Evolutionary conservation across 2,329 filamentous ascomycete genomes (phyloP).

Genomic region (Sclerotiophoma versabilis): DNA sequence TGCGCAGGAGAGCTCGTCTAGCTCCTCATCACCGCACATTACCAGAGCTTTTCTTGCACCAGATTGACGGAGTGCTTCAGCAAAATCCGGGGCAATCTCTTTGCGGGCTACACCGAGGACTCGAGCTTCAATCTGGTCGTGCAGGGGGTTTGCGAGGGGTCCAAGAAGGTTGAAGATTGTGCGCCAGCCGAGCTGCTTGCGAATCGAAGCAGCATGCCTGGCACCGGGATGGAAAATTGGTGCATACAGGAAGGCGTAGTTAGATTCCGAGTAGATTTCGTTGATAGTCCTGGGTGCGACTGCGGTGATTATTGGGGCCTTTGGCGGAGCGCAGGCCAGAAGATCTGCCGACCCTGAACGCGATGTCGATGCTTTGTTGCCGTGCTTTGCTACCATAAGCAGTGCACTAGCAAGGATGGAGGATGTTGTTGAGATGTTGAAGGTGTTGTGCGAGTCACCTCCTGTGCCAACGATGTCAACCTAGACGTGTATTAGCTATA

Average conservation of each 20-base stretch:
- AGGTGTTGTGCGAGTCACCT: slow-evolving; percentile 95
- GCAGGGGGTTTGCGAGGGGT: slow-evolving; percentile 88
- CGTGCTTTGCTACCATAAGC: slow-evolving; percentile 90
- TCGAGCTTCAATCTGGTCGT: slow-evolving; percentile 79
- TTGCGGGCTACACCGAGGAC: slow-evolving; percentile 91
- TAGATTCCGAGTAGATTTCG: slow-evolving; percentile 77
- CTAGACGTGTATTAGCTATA: slow-evolving; percentile 43
- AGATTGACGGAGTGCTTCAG: slow-evolving; percentile 78
- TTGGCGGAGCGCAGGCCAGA: slow-evolving; percentile 75
- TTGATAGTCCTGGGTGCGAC: slow-evolving; percentile 75
- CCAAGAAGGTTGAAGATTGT: slow-evolving; percentile 98
- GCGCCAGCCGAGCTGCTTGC: slow-evolving; percentile 87
- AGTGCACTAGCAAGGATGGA: slow-evolving; percentile 90
- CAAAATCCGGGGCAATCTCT: slow-evolving; percentile 87
- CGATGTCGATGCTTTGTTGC: slow-evolving; percentile 93
- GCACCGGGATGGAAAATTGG: slow-evolving; percentile 97
- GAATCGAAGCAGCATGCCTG: slow-evolving; percentile 83
- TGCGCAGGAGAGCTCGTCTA: slow-evolving; percentile 94
- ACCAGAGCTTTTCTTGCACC: slow-evolving; percentile 85
- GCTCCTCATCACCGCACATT: slow-evolving; percentile 91
- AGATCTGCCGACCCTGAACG: slow-evolving; percentile 96
- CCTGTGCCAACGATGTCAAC: slow-evolving; percentile 97
- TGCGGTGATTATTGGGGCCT: slow-evolving; percentile 74
- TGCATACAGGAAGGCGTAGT: slow-evolving; percentile 95
- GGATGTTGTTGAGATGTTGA: slow-evolving; percentile 96